Percentiles rank a stretch among this genome's conserved stretches.
Conservation (phyloP, 176 grass and related monocot species). For the Secale cereale region DNA sequence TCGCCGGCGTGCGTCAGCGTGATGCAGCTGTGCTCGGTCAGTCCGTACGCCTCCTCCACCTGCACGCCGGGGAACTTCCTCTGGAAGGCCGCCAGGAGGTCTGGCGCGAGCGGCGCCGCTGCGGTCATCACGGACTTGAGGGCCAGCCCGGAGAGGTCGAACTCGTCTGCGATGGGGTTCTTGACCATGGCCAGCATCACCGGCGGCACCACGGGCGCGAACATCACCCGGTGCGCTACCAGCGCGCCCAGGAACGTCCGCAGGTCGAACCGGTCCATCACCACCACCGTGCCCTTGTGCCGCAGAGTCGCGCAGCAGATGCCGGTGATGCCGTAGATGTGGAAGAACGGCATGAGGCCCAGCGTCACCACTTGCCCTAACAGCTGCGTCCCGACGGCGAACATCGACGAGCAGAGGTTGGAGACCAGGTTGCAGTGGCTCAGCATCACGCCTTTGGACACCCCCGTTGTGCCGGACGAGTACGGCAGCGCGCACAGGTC, state of each 20-base stretch:
- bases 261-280: slow-evolving; percentile 83
- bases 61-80: slow-evolving; percentile 61
- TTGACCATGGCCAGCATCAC: slow-evolving; percentile 92
- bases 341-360: slow-evolving; percentile 88
- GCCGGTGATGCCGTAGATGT: slow-evolving; percentile 91
- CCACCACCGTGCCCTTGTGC: slow-evolving; percentile 84
- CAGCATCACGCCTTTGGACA: slow-evolving; percentile 92
- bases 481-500: slow-evolving; percentile 86
- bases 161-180: slow-evolving; percentile 48
- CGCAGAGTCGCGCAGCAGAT: slow-evolving; percentile 78
- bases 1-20: slow-evolving; percentile 67
- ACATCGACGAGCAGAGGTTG: slow-evolving; percentile 70
- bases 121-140: slow-evolving; percentile 79
- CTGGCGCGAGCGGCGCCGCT: slow-evolving; percentile 67
- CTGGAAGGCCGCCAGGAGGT: slow-evolving; percentile 64
- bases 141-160: slow-evolving; percentile 40
- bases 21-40: slow-evolving; percentile 95
- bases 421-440: slow-evolving; percentile 88
- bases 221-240: slow-evolving; percentile 52
- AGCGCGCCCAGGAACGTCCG: slow-evolving; percentile 56
- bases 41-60: slow-evolving; percentile 89
- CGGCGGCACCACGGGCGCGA: slow-evolving; percentile 72
- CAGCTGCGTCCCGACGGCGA: slow-evolving; percentile 32
- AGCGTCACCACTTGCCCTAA: slow-evolving; percentile 42
- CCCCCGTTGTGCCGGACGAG: slow-evolving; percentile 79